Conservation (phyloP, 2,329 filamentous ascomycete genomes). For the Hypoxylon sp. region DNA sequence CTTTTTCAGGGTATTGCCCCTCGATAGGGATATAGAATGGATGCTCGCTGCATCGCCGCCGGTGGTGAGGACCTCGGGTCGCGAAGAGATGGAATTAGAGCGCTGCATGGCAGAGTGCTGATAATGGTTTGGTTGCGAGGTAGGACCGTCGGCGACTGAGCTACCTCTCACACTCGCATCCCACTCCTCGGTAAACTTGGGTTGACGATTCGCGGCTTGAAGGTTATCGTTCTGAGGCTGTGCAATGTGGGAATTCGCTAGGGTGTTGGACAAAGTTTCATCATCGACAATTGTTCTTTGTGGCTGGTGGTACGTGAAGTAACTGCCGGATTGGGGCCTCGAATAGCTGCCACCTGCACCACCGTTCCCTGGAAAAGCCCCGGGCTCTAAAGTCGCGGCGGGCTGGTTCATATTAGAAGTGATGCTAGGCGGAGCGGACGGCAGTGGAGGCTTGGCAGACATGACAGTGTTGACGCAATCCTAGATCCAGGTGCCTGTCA, state of each 20-base stretch:
- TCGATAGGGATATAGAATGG: slow-evolving; percentile 58
- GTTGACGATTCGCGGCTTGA: slow-evolving; percentile 52
- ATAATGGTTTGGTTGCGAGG: slow-evolving; percentile 42
- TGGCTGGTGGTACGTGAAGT: slow-evolving; percentile 52
- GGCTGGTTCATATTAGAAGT: slow-evolving; percentile 44
- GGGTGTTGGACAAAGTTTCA: slow-evolving; percentile 57
- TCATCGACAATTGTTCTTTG: slow-evolving; percentile 51
- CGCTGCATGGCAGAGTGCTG: slow-evolving; percentile 66
- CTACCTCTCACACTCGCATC: slow-evolving; percentile 77
- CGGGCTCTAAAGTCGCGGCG: slow-evolving; percentile 38
- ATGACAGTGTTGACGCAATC: slow-evolving; percentile 42
- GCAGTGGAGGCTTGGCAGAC: slow-evolving; percentile 44
- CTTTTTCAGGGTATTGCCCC: slow-evolving; percentile 87
- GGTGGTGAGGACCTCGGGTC: slow-evolving; percentile 66
- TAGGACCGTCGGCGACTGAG: slow-evolving; percentile 70
- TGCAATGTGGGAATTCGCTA: slow-evolving; percentile 55
- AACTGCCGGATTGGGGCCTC: slow-evolving; percentile 46
- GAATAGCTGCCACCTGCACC: slow-evolving; percentile 35
- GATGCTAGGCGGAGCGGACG: slow-evolving; percentile 30
- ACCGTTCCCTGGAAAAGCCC: slow-evolving; percentile 33
- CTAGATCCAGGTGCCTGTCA: slow-evolving; percentile 28
- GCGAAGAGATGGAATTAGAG: slow-evolving; percentile 70
- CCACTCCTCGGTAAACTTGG: slow-evolving; percentile 79
- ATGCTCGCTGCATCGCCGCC: slow-evolving; percentile 54
- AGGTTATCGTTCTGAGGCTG: slow-evolving; percentile 48